Base-by-base conservation (phyloP, 257 asterid species). In the Solanum sejunctum region DNA sequence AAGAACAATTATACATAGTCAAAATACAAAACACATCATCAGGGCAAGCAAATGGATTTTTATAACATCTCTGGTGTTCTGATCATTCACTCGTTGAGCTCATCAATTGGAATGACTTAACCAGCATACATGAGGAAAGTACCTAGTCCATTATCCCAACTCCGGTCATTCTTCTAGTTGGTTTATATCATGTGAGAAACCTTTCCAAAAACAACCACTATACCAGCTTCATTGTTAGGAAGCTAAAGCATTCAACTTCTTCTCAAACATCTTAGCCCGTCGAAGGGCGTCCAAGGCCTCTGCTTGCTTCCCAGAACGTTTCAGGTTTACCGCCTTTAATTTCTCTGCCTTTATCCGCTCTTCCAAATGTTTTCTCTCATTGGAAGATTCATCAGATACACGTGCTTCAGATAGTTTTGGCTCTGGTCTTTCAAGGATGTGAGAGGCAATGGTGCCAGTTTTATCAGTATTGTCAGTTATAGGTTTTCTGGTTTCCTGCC, bases 211-310 rank as follows among this genome's bases (percentile, higher is more conserved):
- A 75, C 61, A 75, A 12, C 28, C 8, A 49, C 5, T 49, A 5
- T 23, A 49, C 61, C 15, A 54, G 47, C 83, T 79, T 84, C 70
- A 57, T 85, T 88, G 84, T 54, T 87, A 84, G 66, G 92, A 82
- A 84, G 89, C 71, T 85, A 92, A 72, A 52, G 97, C 89, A 87
- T 91, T 93, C 89, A 95, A 89, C 91, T 95, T 95, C 93, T 92
- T 96, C 81, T 96, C 97, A 67, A 90, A 88, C 83, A 91, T 89
- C 88, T 93, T 96, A 80, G 99, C 97, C 45, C 91, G 88, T 47
- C 97, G 85, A 36, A 96, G 88, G 84, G 97, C 95, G 82, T 90
- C 97, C 92, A 95, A 78, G 43, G 98, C 99, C 92, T 95, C 98
- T 5, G 91, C 91, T 88, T 92, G 98, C 93, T 95, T 93, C 81